These are phyloP conservation scores for Cylindricascospora bacillispora DNA, from an alignment of 1,139 yeast genomes.

Conservation along the genomic window DNA sequence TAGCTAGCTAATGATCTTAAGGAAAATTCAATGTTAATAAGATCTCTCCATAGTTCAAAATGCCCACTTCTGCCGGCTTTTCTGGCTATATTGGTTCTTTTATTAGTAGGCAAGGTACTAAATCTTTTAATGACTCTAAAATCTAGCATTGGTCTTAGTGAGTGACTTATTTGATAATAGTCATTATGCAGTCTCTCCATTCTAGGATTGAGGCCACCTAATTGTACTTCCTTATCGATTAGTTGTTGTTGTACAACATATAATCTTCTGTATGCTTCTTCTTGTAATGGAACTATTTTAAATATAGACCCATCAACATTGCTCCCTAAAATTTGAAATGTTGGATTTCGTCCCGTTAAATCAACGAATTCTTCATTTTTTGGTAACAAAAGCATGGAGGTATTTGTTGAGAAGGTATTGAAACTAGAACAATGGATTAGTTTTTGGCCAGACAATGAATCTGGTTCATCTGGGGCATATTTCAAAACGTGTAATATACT, in stretches of 20 bases:
- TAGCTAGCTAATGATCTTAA: constrained; percentile 16
- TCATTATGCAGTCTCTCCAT: constrained; percentile 49
- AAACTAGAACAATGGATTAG: constrained; percentile 61
- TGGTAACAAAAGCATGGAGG: constrained; percentile 47
- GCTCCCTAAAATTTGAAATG: constrained; percentile 51
- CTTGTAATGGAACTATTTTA: constrained; percentile 63
- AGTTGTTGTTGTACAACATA: constrained; percentile 82
- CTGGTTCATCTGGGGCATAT: constrained; percentile 87
- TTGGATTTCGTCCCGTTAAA: constrained; percentile 2
- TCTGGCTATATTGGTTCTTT: constrained; percentile 38
- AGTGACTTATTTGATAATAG: constrained; percentile 16
- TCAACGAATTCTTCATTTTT: constrained; percentile 24
- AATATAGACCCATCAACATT: constrained; percentile 71
- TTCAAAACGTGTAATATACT: constrained; percentile 63
- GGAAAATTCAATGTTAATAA: constrained; percentile 38
- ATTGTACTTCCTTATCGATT: constrained; percentile 47
- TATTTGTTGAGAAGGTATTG: constrained; percentile 50
- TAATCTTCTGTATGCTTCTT: constrained; percentile 63
- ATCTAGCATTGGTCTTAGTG: constrained; percentile 47
- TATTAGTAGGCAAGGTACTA: constrained; percentile 43
- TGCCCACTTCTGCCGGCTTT: constrained; percentile 47
- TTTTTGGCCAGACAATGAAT: constrained; percentile 68
- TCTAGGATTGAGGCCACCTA: constrained; percentile 73
- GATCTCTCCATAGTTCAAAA: constrained; percentile 55
- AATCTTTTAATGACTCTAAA: constrained; percentile 42